Evolutionary conservation across 2,329 filamentous ascomycete species (phyloP), one percentile per base, ranked within the genome.

Genomic region (Zymoseptoria passerinii): DNA sequence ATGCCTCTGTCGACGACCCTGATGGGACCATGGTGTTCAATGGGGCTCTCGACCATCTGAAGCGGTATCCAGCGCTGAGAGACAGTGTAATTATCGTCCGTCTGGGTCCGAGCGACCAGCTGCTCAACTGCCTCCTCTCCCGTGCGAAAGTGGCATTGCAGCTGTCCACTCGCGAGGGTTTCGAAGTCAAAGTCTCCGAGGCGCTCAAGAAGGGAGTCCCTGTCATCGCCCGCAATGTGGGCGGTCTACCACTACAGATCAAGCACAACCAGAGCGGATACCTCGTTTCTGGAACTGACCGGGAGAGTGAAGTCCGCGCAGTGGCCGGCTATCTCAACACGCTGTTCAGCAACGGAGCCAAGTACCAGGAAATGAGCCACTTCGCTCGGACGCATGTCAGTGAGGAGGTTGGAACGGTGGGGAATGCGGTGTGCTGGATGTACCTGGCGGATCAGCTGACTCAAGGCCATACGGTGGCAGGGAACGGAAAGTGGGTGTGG

Each of bases 111-210:
- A 88, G 86, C 9, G 89, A 94, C 67, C 89, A 94, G 72, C 79
- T 91, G 19, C 83, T 94, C 66, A 92, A 94, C 72, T 83, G 84
- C 0, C 76, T 94, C 49, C 80, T 94, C 61, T 84, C 85, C 44
- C 86, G 87, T 53, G 85, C 88, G 0, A 83, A 86, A 58, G 83
- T 91, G 7, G 86, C 86, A 0, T 80, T 94, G 7, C 89, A 94
- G 72, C 82, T 94, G 5, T 92, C 88, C 2, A 91, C 86, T 0
- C 83, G 88, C 40, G 89, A 94, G 70, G 89, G 89, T 0, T 94
- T 94, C 66, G 89, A 94, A 73, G 86, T 94, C 66, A 94, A 94
- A 73, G 88, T 94, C 4, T 90, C 87, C 0, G 90, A 94, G 73
- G 89, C 88, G 1, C 78, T 92, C 20, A 89, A 92, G 69, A 89